These are phyloP conservation scores for Camptophora hylomeconis DNA, from an alignment of 2,329 filamentous ascomycete genomes.

Conservation along the genomic window DNA sequence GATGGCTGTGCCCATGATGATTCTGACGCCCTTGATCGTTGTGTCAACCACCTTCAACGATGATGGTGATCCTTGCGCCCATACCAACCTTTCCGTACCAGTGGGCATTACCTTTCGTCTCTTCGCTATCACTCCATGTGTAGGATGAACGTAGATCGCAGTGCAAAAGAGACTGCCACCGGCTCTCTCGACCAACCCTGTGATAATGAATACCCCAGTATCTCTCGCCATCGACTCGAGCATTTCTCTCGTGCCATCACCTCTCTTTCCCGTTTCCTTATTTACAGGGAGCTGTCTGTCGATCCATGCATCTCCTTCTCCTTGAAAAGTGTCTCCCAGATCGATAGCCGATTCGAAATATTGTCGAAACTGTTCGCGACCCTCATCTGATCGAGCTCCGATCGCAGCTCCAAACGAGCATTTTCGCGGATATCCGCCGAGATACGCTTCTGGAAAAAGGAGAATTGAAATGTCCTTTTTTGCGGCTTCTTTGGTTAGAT, in stretches of 20 bases:
- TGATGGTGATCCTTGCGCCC: conserved; percentile 71
- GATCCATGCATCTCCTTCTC: conserved; percentile 62
- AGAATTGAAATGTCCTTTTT: conserved; percentile 51
- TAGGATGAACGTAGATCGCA: conserved; percentile 69
- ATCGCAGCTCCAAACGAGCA: conserved; percentile 63
- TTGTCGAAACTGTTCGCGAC: conserved; percentile 66
- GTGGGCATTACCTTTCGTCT: conserved; percentile 90
- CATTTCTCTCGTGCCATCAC: conserved; percentile 67
- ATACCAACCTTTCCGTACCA: conserved; percentile 68
- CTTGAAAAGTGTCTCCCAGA: conserved; percentile 62
- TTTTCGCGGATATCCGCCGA: conserved; percentile 82
- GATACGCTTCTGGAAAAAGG: conserved; percentile 81
- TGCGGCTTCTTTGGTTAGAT: conserved; percentile 52
- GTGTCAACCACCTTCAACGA: conserved; percentile 71
- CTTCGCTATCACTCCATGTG: conserved; percentile 63
- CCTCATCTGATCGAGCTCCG: conserved; percentile 53
- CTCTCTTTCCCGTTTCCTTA: conserved; percentile 38
- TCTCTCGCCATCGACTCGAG: conserved; percentile 64
- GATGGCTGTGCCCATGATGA: conserved; percentile 77
- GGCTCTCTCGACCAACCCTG: conserved; percentile 64
- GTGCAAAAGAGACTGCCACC: conserved; percentile 77
- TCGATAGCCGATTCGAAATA: conserved; percentile 75
- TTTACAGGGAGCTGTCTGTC: conserved; percentile 43
- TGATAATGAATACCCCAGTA: conserved; percentile 70
- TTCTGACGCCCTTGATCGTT: conserved; percentile 60